Evolutionary conservation across 2,329 filamentous ascomycete species (phyloP).

Genomic region (Curvularia spicifera): DNA sequence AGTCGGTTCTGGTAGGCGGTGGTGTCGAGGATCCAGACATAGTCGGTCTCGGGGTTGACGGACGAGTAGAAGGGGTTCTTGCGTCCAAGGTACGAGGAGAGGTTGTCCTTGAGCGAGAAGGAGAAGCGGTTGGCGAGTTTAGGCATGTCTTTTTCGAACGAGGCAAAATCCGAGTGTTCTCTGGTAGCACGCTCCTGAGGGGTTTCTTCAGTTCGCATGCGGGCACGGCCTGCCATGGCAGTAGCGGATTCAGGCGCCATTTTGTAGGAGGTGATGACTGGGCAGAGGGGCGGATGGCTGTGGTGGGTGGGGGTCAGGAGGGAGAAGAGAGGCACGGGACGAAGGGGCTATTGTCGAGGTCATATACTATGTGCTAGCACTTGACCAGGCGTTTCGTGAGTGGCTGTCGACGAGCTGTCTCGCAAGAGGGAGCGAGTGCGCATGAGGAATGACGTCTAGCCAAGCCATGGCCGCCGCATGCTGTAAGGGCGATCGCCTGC

Average conservation of each 20-base stretch:
- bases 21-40: constrained; percentile 90
- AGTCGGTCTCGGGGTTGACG: constrained; percentile 69
- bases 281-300: constrained; percentile 29
- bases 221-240: constrained; percentile 40
- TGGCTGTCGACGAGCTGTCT: constrained; percentile 16
- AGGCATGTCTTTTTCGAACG: constrained; percentile 49
- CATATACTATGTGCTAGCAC: constrained; percentile 27
- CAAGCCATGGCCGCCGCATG: constrained; percentile 12
- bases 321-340: constrained; percentile 43
- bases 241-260: constrained; percentile 35
- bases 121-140: constrained; percentile 41
- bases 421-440: constrained; percentile 20
- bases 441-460: constrained; percentile 20
- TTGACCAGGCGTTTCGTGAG: constrained; percentile 21
- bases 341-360: constrained; percentile 23
- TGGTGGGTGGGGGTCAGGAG: constrained; percentile 42
- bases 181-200: constrained; percentile 45
- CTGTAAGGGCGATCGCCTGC: constrained; percentile 11
- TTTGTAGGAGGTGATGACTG: constrained; percentile 26
- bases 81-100: constrained; percentile 49
- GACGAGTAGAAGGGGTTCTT: constrained; percentile 46
- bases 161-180: constrained; percentile 36
- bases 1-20: constrained; percentile 70
- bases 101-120: constrained; percentile 49
- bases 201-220: constrained; percentile 40